phyloP scores from a whole-genome alignment of 306 rosid species.

The Medicago arabica region DNA sequence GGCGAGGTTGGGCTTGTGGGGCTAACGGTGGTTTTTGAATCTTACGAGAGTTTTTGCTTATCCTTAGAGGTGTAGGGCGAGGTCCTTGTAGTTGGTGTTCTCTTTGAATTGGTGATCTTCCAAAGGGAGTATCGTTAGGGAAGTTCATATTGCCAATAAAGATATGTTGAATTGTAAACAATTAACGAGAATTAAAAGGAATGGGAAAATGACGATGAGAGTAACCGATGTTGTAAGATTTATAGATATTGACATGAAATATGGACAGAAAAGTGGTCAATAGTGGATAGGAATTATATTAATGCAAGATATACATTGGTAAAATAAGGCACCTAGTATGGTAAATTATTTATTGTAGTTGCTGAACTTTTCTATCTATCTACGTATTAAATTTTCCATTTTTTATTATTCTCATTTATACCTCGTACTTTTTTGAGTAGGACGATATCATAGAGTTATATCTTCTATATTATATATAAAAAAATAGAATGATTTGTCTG shows the following conservation, averaged over 20 bases:
- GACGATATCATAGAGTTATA: neutral
- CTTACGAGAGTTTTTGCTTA: constrained; percentile 67
- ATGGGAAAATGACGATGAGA: neutral
- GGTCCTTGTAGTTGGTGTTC: constrained; percentile 74
- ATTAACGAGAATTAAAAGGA: neutral
- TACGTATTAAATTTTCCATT: neutral
- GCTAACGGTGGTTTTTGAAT: constrained; percentile 65
- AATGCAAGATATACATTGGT: constrained; percentile 21
- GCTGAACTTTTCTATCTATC: neutral
- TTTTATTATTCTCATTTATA: neutral
- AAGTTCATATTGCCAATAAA: constrained; percentile 32
- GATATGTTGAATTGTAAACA: neutral
- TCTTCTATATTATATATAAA: too few relatives aligned
- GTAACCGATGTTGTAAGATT: constrained; percentile 12
- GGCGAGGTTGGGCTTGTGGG: constrained; percentile 49
- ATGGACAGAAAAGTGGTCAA: constrained; percentile 40
- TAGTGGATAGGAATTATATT: constrained; percentile 22
- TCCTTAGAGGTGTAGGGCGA: constrained; percentile 65
- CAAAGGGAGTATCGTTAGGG: constrained; percentile 3
- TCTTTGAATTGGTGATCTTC: constrained; percentile 51
- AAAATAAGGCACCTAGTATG: constrained; percentile 30
- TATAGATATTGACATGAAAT: constrained; percentile 6
- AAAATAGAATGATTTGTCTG: too few relatives aligned
- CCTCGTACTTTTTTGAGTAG: neutral
- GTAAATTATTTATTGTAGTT: constrained; percentile 6